Percentiles rank a stretch among this genome's conserved stretches.
phyloP scores from a whole-genome alignment of 495 filamentous ascomycete genomes.

The Talaromyces proteolyticus region DNA sequence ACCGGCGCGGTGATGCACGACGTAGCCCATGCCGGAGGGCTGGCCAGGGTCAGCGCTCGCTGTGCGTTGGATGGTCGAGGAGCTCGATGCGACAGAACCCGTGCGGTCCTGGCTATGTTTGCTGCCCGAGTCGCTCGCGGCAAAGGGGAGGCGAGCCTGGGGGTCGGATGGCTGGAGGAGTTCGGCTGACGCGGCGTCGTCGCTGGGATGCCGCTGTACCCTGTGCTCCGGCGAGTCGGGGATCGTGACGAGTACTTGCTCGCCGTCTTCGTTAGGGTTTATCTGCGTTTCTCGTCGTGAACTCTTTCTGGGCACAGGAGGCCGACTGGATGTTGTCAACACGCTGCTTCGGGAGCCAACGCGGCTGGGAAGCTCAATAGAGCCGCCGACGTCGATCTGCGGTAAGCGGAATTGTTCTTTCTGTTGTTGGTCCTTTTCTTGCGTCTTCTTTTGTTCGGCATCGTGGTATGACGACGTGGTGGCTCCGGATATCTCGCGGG shows the following conservation, averaged over 20 bases:
- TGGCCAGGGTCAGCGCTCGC: constrained; percentile 35
- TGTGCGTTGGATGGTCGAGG: constrained; percentile 31
- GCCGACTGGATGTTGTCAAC: constrained; percentile 21
- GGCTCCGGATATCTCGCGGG: constrained; percentile 21
- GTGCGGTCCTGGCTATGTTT: constrained; percentile 43
- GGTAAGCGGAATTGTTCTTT: constrained; percentile 42
- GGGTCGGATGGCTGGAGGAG: constrained; percentile 24
- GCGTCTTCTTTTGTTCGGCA: constrained; percentile 33
- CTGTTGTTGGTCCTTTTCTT: constrained; percentile 15
- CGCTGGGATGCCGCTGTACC: constrained; percentile 6
- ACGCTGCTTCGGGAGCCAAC: constrained; percentile 52
- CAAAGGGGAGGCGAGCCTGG: constrained; percentile 53
- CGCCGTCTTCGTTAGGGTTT: constrained; percentile 5
- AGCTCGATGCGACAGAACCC: constrained; percentile 38
- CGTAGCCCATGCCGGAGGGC: constrained; percentile 64
- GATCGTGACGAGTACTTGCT: constrained; percentile 11
- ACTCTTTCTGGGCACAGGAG: constrained; percentile 54
- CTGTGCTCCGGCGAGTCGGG: constrained; percentile 14
- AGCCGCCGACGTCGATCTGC: constrained; percentile 53
- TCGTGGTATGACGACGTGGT: constrained; percentile 39
- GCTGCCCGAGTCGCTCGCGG: constrained; percentile 41
- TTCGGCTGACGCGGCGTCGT: constrained; percentile 8
- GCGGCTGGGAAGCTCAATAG: constrained; percentile 60
- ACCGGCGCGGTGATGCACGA: constrained; percentile 59
- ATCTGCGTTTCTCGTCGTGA: constrained; percentile 46